A percentile compares a stretch with the other conserved stretches of the same genome.
Conservation (phyloP, 1,139 yeast species). For the Yamadazyma jaroonii region DNA sequence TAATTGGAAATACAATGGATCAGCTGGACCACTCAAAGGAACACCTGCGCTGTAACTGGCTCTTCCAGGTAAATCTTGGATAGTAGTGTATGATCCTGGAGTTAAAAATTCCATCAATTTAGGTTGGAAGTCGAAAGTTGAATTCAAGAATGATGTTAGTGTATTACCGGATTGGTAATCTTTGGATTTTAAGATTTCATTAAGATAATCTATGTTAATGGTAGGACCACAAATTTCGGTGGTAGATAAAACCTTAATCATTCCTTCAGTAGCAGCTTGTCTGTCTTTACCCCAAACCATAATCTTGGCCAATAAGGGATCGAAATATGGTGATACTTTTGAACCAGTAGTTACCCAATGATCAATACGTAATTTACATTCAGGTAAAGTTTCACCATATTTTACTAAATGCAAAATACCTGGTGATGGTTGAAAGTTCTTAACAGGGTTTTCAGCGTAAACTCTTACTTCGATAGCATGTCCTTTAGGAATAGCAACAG, state of each 20-base stretch:
- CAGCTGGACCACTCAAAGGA: conserved; percentile 32
- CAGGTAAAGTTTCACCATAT: conserved; percentile 13
- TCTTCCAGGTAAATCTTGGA: conserved; percentile 34
- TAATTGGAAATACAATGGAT: conserved; percentile 26
- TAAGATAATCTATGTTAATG: conserved; percentile 28
- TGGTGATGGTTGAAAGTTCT: conserved; percentile 34
- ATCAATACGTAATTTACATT: conserved; percentile 25
- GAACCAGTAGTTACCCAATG: conserved; percentile 36
- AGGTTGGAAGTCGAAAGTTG: conserved; percentile 21
- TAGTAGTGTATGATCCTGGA: conserved; percentile 31
- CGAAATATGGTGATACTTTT: conserved; percentile 35
- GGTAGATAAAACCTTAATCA: conserved; percentile 21
- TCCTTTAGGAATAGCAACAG: conserved; percentile 28
- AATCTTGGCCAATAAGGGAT: conserved; percentile 33
- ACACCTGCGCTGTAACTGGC: conserved; percentile 24
- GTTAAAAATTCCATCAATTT: conserved; percentile 25
- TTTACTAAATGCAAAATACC: conserved; percentile 29
- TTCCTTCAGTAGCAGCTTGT: conserved; percentile 18
- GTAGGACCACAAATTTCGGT: conserved; percentile 29
- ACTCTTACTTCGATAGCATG: conserved; percentile 36
- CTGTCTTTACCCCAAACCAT: conserved; percentile 33
- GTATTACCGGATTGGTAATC: conserved; percentile 23
- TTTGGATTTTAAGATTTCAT: conserved; percentile 19
- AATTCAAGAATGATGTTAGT: conserved; percentile 23
- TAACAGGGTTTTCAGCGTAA: conserved; percentile 35